phyloP scores from a whole-genome alignment of 768 basidiomycete species.

The Termitomyces sp. region DNA sequence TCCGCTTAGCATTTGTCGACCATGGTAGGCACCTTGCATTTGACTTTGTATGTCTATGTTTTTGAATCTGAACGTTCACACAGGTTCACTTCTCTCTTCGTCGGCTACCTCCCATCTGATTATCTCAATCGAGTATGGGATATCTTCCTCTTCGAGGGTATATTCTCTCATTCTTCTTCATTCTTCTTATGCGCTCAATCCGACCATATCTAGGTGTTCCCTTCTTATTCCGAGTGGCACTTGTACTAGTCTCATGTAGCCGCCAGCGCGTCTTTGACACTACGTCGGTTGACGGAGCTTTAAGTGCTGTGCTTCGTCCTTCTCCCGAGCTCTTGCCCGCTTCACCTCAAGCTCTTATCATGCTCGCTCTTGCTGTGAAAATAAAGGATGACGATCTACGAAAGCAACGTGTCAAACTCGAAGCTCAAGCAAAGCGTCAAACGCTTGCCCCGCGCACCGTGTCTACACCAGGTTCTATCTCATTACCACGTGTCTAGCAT shows the following conservation, averaged over 20 bases:
- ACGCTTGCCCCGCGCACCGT: slow-evolving; percentile 32
- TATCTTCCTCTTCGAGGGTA: slow-evolving; percentile 78
- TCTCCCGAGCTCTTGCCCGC: slow-evolving; percentile 50
- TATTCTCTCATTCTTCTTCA: slow-evolving; percentile 3
- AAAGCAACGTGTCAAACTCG: slow-evolving; percentile 72
- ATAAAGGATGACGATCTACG: slow-evolving; percentile 76
- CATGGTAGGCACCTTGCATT: slow-evolving; percentile 44
- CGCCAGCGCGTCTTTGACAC: slow-evolving; percentile 55
- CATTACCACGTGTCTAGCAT: slow-evolving; percentile 14
- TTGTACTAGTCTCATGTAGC: slow-evolving; percentile 57
- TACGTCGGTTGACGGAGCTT: slow-evolving; percentile 38
- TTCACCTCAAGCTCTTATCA: slow-evolving; percentile 55
- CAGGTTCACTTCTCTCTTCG: slow-evolving; percentile 75
- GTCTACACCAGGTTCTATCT: slow-evolving; percentile 20
- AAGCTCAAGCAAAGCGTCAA: slow-evolving; percentile 65
- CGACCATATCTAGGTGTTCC: slow-evolving; percentile 48
- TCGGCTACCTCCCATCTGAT: slow-evolving; percentile 56
- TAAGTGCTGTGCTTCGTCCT: slow-evolving; percentile 47
- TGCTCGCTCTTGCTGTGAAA: slow-evolving; percentile 59
- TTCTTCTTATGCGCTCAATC: neutral
- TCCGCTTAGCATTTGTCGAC: slow-evolving; percentile 51
- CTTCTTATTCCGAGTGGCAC: slow-evolving; percentile 68
- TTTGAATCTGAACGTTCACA: neutral
- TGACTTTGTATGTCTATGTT: neutral
- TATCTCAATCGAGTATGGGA: slow-evolving; percentile 79